Base-by-base conservation (phyloP, 2,329 filamentous ascomycete genomes). In the Blastomyces gilchristii region DNA sequence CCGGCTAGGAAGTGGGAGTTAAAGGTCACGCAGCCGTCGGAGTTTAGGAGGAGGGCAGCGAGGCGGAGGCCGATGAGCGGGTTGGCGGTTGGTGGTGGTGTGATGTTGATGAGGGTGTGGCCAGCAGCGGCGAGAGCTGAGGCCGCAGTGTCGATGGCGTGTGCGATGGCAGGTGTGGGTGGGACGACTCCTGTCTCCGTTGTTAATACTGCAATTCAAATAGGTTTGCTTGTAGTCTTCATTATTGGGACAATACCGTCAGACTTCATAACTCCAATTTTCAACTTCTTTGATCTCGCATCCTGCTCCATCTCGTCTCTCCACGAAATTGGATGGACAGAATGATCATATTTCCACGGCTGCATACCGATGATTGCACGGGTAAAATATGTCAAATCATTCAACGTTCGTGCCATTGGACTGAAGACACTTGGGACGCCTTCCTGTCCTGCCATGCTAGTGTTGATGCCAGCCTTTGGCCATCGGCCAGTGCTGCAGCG, bases 361-460 rank as follows among this genome's bases (percentile, higher is more conserved):
- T 89, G 80, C 86, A 94, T 93, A 60, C 84, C 78, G 62, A 97
- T 83, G 62, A 97, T 78, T 8, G 85, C 83, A 61, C 86, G 85
- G 3, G 90, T 89, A 74, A 97, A 97, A 77, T 96, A 96, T 0
- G 82, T 83, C 65, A 97, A 78, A 71, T 97, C 92, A 66, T 86
- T 83, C 64, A 96, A 76, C 0, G 91, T 96, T 61, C 91, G 83
- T 2, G 92, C 85, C 93, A 97, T 97, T 5, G 92, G 92, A 63
- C 89, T 93, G 76, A 92, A 96, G 25, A 96, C 91, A 66, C 88
- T 90, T 0, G 90, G 86, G 41, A 97, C 86, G 0, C 91, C 92
- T 72, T 97, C 93, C 73, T 97, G 91, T 0, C 93, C 93, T 0
- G 89, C 86, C 91, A 96, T 96, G 69, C 88, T 92, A 0, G 92